Conservation (phyloP, 768 basidiomycete species). For the Asterophora parasitica region DNA sequence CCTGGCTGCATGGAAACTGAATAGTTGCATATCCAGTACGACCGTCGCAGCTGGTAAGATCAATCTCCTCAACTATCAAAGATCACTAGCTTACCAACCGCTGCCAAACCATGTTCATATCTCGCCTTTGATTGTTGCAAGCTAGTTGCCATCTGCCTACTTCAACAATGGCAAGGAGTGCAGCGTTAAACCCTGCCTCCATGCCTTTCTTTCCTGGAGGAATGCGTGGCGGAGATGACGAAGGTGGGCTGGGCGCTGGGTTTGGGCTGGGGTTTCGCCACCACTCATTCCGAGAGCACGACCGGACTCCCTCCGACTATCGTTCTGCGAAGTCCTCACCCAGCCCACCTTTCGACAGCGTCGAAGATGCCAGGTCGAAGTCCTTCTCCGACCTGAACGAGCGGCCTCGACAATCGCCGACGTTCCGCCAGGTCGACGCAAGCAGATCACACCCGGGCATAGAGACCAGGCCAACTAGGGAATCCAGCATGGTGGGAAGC, state of each 20-base stretch:
- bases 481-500: conserved; percentile 45
- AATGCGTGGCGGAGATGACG: conserved; percentile 54
- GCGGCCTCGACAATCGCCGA: conserved; percentile 40
- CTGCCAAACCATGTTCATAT: conserved; percentile 16
- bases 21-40: conserved; percentile 25
- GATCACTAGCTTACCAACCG: conserved; percentile 29
- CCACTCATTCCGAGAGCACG: conserved; percentile 41
- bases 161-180: conserved; percentile 66
- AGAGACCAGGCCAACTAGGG: conserved; percentile 37
- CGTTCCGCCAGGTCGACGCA: conserved; percentile 40
- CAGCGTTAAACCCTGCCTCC: conserved; percentile 75
- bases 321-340: conserved; percentile 69
- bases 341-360: conserved; percentile 45
- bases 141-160: conserved; percentile 29
- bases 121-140: conserved; percentile 35
- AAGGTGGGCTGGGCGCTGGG: conserved; percentile 37
- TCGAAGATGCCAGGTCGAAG: conserved; percentile 31
- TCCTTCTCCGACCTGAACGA: conserved; percentile 33
- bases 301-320: conserved; percentile 54
- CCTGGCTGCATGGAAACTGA: conserved; percentile 39
- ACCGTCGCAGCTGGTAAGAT: conserved; percentile 27
- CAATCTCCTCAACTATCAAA: conserved; percentile 16
- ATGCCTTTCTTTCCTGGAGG: conserved; percentile 81
- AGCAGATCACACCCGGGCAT: conserved; percentile 36
- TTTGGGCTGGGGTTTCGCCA: conserved; percentile 42